Conservation (phyloP, 2,329 filamentous ascomycete genomes). For the Graphiopsis chlorocephala region DNA sequence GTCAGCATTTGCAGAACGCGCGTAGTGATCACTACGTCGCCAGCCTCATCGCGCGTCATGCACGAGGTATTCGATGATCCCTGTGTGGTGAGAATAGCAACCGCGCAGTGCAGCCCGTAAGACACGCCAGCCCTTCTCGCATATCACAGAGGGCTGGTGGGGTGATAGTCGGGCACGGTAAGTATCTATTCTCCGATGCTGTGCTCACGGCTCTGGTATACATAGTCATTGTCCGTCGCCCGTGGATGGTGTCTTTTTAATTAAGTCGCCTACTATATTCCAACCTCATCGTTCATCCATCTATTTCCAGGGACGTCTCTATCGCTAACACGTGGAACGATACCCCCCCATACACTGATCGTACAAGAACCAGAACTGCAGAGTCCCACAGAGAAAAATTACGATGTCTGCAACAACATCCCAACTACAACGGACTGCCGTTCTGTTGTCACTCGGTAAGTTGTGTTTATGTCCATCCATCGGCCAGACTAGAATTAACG, state of each 20-base stretch:
- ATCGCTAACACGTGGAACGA: not conserved
- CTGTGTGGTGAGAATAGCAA: conserved; percentile 8
- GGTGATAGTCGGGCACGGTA: conserved; percentile 4
- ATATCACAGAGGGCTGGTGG: conserved; percentile 2
- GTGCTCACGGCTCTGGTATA: not conserved
- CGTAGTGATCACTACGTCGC: conserved; percentile 6
- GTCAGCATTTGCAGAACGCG: conserved; percentile 11
- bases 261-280: not conserved
- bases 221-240: not conserved
- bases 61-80: conserved; percentile 10
- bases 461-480: not conserved
- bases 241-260: not conserved
- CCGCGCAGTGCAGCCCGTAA: conserved; percentile 2
- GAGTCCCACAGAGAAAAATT: not conserved
- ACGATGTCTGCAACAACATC: not conserved
- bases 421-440: conserved; percentile 9
- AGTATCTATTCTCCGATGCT: conserved; percentile 6
- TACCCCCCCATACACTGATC: not conserved
- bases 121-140: conserved; percentile 14
- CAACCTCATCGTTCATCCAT: not conserved
- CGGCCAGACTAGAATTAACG: not conserved
- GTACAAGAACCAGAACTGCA: not conserved
- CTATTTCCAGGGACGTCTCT: not conserved
- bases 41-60: conserved; percentile 13
- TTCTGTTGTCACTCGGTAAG: conserved; percentile 9